Evolutionary conservation across 306 rosid species (phyloP), one percentile per base, ranked within the genome.

Genomic region (Dryas drummondii): DNA sequence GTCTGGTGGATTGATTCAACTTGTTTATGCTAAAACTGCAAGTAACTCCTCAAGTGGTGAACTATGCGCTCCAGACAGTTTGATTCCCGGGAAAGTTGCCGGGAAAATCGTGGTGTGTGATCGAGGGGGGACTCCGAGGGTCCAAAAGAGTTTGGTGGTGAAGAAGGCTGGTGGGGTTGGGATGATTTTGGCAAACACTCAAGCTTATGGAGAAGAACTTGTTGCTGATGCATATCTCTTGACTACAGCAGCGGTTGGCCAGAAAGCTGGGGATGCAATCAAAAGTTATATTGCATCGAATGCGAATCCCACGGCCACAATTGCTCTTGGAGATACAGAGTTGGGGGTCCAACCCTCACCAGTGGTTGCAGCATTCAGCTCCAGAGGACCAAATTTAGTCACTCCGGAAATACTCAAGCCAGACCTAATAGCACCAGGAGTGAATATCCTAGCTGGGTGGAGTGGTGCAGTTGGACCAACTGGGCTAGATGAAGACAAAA

Each of bases 361-460:
- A 2, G 88, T 91, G 70, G 89, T 91, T 60, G 94, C 96, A 54
- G 84, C 90, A 70, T 94, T 94, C 86, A 94, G 98, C 71, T 90
- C 98, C 16, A 86, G 98, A 80, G 98, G 98, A 37, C 98, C 98
- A 54, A 94, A 94, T 81, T 4, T 26, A 9, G 40, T 91, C 16
- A 88, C 98, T 3, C 88, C 89, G 41, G 80, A 80, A 45, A 79
- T 94, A 70, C 98, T 94, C 75, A 94, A 94, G 77, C 98, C 98
- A 26, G 98, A 94, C 84, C 61, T 94, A 4, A 84, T 94, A 66
- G 98, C 98, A 55, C 98, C 97, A n/a, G 98, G 98, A 76, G 88
- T 90, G n/a, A 87, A 91, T 70, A 94, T 94, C 79, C 86, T 94
- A 65, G 97, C 98, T 5, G 98, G 97, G 71, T 94, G 98, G 98